Evolutionary conservation across 768 basidiomycete species (phyloP).

Genomic region (Brasilioporus rufonigricans): DNA sequence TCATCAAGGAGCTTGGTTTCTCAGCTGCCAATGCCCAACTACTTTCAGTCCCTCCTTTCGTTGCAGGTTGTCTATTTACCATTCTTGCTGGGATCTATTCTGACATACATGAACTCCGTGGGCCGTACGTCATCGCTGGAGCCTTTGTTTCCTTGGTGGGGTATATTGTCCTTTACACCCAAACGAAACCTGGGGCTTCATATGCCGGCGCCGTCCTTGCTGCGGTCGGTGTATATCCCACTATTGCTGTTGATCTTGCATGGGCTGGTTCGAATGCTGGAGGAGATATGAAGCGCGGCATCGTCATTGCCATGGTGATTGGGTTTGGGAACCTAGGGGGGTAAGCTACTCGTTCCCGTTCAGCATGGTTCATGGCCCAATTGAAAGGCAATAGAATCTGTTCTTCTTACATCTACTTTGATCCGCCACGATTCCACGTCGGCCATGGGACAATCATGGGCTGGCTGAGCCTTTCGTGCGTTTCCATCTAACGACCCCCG

Average conservation of each 20-base stretch:
- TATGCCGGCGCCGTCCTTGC: conserved; percentile 51
- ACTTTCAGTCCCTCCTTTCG: conserved; percentile 50
- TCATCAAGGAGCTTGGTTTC: conserved; percentile 50
- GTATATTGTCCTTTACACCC: conserved; percentile 46
- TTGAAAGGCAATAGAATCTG: conserved; percentile 29
- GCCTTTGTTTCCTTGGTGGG: conserved; percentile 47
- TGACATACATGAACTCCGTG: conserved; percentile 42
- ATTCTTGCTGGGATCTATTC: conserved; percentile 41
- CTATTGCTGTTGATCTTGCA: conserved; percentile 45
- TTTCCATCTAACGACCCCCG: conserved; percentile 10
- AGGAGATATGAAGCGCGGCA: conserved; percentile 51
- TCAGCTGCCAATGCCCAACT: conserved; percentile 48
- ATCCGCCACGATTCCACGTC: conserved; percentile 36
- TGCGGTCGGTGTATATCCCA: conserved; percentile 52
- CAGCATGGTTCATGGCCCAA: conserved; percentile 2
- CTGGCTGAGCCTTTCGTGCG: conserved; percentile 32
- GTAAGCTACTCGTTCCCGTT: conserved; percentile 25
- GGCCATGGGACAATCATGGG: conserved; percentile 39
- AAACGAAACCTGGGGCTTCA: conserved; percentile 18
- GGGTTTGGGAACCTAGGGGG: conserved; percentile 58
- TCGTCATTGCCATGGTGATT: conserved; percentile 52
- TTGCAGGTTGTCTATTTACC: conserved; percentile 44
- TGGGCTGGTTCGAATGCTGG: conserved; percentile 58
- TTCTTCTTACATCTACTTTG: conserved; percentile 41
- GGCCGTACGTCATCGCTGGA: conserved; percentile 47